These are phyloP conservation scores for Ulmus americana DNA, from an alignment of 331 rosid genomes.

Conservation along the genomic window DNA sequence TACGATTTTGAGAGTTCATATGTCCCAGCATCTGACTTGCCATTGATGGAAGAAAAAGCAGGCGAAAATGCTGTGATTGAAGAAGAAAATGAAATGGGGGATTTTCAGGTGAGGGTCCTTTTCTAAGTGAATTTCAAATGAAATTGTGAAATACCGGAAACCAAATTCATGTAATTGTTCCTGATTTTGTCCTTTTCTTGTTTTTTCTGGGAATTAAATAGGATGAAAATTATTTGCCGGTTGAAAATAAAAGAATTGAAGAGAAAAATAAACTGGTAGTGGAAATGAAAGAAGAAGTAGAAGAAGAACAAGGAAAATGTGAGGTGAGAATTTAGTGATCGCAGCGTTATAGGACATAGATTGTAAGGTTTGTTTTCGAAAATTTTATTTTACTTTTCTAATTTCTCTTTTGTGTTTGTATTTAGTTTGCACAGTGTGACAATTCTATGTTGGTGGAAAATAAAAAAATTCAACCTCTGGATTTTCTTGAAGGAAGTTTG, in stretches of 20 bases:
- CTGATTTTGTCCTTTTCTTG: slow-evolving; percentile 8
- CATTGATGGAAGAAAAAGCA: slow-evolving; percentile 10
- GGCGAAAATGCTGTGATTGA: slow-evolving; percentile 13
- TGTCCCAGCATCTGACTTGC: slow-evolving; percentile 24
- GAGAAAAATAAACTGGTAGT: not conserved
- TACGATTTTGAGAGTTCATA: slow-evolving; percentile 45
- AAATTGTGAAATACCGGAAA: not conserved
- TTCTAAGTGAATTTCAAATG: not conserved
- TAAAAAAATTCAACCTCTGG: slow-evolving; percentile 32
- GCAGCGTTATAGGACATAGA: not conserved
- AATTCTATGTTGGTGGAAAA: slow-evolving; percentile 27
- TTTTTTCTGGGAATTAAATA: not conserved
- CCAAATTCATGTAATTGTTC: not conserved
- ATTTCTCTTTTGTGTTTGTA: not conserved
- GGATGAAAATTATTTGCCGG: slow-evolving; percentile 11
- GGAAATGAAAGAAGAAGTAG: slow-evolving; percentile 2
- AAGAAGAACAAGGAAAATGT: not conserved
- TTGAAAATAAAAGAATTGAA: slow-evolving; percentile 12
- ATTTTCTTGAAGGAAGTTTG: slow-evolving; percentile 31
- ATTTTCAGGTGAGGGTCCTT: slow-evolving; percentile 31
- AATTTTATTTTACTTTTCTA: not conserved
- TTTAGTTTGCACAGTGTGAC: slow-evolving; percentile 34
- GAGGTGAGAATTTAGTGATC: slow-evolving; percentile 1
- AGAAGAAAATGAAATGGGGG: slow-evolving; percentile 16
- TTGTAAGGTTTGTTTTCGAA: not conserved